Base-by-base conservation (phyloP, 148 eudicot genomes). In the Tetragonia tetragonoides region DNA sequence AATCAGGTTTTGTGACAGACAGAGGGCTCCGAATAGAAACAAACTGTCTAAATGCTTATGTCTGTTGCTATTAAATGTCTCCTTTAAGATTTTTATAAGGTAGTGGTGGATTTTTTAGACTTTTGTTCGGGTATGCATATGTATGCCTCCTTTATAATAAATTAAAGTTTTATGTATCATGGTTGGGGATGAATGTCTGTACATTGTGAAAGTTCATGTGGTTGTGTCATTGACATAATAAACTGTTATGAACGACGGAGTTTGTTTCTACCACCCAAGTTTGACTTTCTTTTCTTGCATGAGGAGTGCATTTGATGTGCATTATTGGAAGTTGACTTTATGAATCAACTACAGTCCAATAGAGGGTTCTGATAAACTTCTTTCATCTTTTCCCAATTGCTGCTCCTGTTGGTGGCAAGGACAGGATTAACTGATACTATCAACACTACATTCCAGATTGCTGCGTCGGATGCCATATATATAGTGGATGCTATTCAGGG, bases 401-500 rank as follows among this genome's bases (percentile, higher is more conserved):
- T 51, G 24, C 49, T 46, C 44, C 38, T 56, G 74, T 61, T 60
- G 44, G 7, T 69, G 37, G 38, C 21, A 54, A n/a, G 42, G 63
- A 47, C n/a, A 60, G 47, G 46, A 57, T 44, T 68, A 68, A 60
- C 18, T 41, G n/a, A 23, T 12, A 9, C 66, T 71, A 24, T 63
- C 72, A 53, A 66, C 14, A 34, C 46, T 64, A 41, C 57, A 23
- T 64, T 81, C 56, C 83, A 81, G 83, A 76, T 76, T 70, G 79
- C 83, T 8, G 72, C 76, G 10, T 39, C 71, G 11, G 73, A 76
- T 57, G 79, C 79, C 28, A 51, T 76, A 49, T 76, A 76, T 65
- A 76, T 81, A 23, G 83, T 81, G 76, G 83, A 81, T 76, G 80
- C 66, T 41, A 54, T 71, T 34, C 21, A 61, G 40, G 79, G 83